Evolutionary conservation across 2,329 filamentous ascomycete genomes (phyloP).

Genomic region (Stagonosporopsis rhizophila): DNA sequence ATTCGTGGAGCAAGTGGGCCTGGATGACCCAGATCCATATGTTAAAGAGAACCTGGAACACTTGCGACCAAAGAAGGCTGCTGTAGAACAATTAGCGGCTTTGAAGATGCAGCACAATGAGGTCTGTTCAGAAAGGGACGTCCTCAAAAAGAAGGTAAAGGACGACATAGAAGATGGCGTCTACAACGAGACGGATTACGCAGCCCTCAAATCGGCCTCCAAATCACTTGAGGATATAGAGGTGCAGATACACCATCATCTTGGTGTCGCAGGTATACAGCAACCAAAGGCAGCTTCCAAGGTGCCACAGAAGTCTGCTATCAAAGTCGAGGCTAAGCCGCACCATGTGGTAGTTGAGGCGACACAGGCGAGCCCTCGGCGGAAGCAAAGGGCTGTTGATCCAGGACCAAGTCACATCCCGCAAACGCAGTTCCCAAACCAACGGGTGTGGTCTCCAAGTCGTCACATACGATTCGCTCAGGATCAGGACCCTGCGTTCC

Average conservation of each 20-base stretch:
- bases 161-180: slow-evolving; percentile 39
- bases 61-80: slow-evolving; percentile 38
- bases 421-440: slow-evolving; percentile 41
- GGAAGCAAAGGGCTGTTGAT: slow-evolving; percentile 18
- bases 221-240: slow-evolving; percentile 39
- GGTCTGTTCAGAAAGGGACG: slow-evolving; percentile 26
- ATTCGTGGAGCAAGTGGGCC: slow-evolving; percentile 32
- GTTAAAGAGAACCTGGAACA: slow-evolving; percentile 34
- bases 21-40: slow-evolving; percentile 28
- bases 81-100: slow-evolving; percentile 37
- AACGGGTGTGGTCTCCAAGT: slow-evolving; percentile 37
- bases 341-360: slow-evolving; percentile 39
- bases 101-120: slow-evolving; percentile 31
- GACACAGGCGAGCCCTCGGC: slow-evolving; percentile 39
- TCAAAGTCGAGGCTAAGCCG: slow-evolving; percentile 19
- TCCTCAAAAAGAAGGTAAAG: slow-evolving; percentile 39
- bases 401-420: slow-evolving; percentile 29
- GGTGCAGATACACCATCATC: slow-evolving; percentile 36
- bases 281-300: slow-evolving; percentile 12
- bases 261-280: slow-evolving; percentile 37
- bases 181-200: slow-evolving; percentile 35
- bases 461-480: slow-evolving; percentile 38
- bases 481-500: slow-evolving; percentile 23
- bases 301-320: slow-evolving; percentile 1
- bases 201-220: slow-evolving; percentile 34